Evolutionary conservation across 2,329 filamentous ascomycete species (phyloP), one percentile per base, ranked within the genome.

Genomic region (Aspergillus floridensis): DNA sequence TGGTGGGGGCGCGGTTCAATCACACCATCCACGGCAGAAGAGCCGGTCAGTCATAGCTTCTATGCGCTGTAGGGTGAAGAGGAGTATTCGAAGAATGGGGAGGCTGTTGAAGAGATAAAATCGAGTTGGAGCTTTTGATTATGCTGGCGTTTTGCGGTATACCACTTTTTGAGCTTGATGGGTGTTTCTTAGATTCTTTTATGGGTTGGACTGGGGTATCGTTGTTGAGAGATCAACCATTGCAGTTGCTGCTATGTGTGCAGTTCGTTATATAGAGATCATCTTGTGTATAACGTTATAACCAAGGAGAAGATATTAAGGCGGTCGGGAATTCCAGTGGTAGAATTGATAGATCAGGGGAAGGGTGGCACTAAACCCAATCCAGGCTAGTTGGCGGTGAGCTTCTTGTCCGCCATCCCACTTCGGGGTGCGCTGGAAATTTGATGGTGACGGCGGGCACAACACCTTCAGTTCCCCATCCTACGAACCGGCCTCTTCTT

Each of bases 381-480:
- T 66, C n/a, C 3, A 63, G 72, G 51, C 61, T 74, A 73, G 72
- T 63, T 29, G 68, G 58, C 63, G 68, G 69, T 71, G 70, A 74
- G 72, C 72, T 74, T 64, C 61, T 64, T 61, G 66, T 63, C 60
- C 63, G 67, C 66, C 68, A 69, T 72, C 74, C 74, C 74, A 76
- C 74, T 76, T 75, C 69, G 65, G 63, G 51, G 55, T 62, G 60
- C 57, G 61, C 70, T 74, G 73, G 72, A 76, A 76, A 76, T 73
- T 75, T 75, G 68, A 72, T 67, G 68, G 66, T 64, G 59, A 62
- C 67, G 66, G 65, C 68, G 66, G 66, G 66, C 70, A 72, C 61
- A 65, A 58, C 62, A 58, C 14, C 60, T 61, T 54, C 55, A 59
- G 56, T 59, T 61, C 57, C 59, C 54, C 54, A 7, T 19, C 56